Conservation (phyloP, 768 basidiomycete species). For the Gymnopilus dilepis region DNA sequence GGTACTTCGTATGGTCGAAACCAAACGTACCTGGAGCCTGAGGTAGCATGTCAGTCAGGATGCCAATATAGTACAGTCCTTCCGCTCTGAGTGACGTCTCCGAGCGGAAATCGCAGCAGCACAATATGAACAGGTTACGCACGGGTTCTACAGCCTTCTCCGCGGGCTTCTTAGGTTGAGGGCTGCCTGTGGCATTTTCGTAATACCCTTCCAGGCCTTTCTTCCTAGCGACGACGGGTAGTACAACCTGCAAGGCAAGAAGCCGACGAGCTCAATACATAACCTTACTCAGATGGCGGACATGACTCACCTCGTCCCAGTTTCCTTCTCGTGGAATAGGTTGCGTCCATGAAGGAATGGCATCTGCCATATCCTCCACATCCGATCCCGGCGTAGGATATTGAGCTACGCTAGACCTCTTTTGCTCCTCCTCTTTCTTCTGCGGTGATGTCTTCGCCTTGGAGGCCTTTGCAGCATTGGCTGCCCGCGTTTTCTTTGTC, state of each 20-base stretch:
- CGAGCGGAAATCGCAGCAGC: constrained; percentile 6
- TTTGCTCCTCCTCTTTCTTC: constrained; percentile 47
- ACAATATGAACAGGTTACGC: constrained; percentile 32
- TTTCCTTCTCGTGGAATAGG: constrained; percentile 70
- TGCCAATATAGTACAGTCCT: background rate
- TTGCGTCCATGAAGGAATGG: constrained; percentile 85
- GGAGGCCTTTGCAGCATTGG: constrained; percentile 35
- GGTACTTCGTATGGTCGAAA: constrained; percentile 75
- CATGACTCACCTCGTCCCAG: constrained; percentile 77
- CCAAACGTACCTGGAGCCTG: constrained; percentile 88
- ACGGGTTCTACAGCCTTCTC: constrained; percentile 61
- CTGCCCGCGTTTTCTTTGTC: constrained; percentile 34
- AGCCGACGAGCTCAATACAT: background rate
- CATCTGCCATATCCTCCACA: constrained; percentile 61
- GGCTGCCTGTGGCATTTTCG: constrained; percentile 71
- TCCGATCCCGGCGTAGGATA: constrained; percentile 66
- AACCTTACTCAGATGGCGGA: constrained; percentile 9
- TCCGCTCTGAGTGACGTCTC: background rate
- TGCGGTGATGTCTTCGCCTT: constrained; percentile 47
- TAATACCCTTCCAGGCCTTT: constrained; percentile 77
- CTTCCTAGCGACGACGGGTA: constrained; percentile 85
- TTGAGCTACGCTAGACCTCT: constrained; percentile 63
- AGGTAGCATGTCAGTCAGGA: constrained; percentile 3
- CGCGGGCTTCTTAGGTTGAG: constrained; percentile 51
- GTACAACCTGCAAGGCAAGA: constrained; percentile 61